phyloP scores from a whole-genome alignment of 2,329 filamentous ascomycete species.

The Xylariaceae sp. region DNA sequence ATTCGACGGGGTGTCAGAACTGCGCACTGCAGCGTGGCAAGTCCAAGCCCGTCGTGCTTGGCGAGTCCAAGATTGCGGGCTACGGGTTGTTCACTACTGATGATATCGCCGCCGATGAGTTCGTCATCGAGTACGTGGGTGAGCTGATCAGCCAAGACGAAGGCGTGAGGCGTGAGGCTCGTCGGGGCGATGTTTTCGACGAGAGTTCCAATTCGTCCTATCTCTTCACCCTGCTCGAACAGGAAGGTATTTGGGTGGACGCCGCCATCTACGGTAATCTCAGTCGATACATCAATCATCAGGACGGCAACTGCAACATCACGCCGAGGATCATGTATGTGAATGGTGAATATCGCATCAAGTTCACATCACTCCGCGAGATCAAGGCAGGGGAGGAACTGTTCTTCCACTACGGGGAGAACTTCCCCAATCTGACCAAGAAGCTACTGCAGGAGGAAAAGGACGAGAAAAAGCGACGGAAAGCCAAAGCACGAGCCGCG shows the following conservation, averaged over 20 bases:
- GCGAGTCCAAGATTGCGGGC: slow-evolving; percentile 67
- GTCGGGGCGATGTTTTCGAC: slow-evolving; percentile 58
- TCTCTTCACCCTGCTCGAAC: slow-evolving; percentile 56
- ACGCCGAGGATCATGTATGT: slow-evolving; percentile 65
- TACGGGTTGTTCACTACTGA: slow-evolving; percentile 74
- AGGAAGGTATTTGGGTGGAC: slow-evolving; percentile 66
- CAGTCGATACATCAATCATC: slow-evolving; percentile 80
- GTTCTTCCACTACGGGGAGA: slow-evolving; percentile 76
- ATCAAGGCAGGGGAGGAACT: slow-evolving; percentile 72
- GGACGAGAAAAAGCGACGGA: slow-evolving; percentile 29
- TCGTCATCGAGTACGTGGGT: slow-evolving; percentile 76
- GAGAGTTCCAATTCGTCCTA: slow-evolving; percentile 63
- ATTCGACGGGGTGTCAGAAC: slow-evolving; percentile 64
- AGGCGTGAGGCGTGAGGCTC: slow-evolving; percentile 62
- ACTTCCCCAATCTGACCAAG: slow-evolving; percentile 59
- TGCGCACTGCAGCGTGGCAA: slow-evolving; percentile 66
- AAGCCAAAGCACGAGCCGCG: slow-evolving; percentile 25
- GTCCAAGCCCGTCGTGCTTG: slow-evolving; percentile 63
- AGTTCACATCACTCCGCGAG: slow-evolving; percentile 63
- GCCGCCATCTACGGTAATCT: slow-evolving; percentile 75
- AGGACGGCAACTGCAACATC: slow-evolving; percentile 56
- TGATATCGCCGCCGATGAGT: slow-evolving; percentile 63
- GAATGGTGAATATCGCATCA: slow-evolving; percentile 72
- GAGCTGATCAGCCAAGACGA: slow-evolving; percentile 71
- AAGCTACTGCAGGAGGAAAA: slow-evolving; percentile 45